Conservation (phyloP, 1,139 yeast genomes). For the Geotrichum cucujoidarum region DNA sequence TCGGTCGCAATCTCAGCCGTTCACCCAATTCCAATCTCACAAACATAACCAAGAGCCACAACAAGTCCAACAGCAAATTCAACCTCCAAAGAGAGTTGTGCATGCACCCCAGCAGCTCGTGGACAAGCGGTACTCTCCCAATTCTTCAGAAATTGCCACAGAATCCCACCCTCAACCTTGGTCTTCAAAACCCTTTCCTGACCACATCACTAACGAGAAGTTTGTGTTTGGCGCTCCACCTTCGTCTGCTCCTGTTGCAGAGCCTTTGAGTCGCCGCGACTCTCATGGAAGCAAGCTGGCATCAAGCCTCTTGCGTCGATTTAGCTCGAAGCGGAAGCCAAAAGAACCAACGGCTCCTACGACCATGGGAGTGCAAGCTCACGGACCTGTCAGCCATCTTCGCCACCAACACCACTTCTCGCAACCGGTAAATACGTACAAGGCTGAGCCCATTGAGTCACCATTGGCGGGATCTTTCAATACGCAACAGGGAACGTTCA, state of each 20-base stretch:
- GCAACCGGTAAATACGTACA: constrained; percentile 14
- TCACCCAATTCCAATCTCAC: background rate
- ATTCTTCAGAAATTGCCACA: constrained; percentile 10
- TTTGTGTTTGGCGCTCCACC: constrained; percentile 15
- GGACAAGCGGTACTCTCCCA: background rate
- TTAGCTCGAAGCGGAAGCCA: constrained; percentile 29
- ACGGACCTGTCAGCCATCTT: background rate
- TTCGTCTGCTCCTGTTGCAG: background rate
- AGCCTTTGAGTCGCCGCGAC: background rate
- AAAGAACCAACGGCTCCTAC: constrained; percentile 8
- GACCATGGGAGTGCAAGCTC: background rate
- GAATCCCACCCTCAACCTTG: constrained; percentile 24
- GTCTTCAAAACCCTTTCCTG: constrained; percentile 27
- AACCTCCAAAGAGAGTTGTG: constrained; percentile 2
- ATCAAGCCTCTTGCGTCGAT: constrained; percentile 27
- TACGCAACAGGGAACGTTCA: background rate
- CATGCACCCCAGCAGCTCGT: background rate
- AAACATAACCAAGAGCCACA: constrained; percentile 16
- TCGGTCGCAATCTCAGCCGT: constrained; percentile 20
- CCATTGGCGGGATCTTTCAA: background rate
- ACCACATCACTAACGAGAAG: constrained; percentile 7
- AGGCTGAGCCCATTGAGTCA: constrained; percentile 2
- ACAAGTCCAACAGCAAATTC: background rate
- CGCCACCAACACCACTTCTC: constrained; percentile 15
- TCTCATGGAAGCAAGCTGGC: constrained; percentile 23